Conservation (phyloP, 371 early-diverging fungal species). For the Rhizopus arrhizus region DNA sequence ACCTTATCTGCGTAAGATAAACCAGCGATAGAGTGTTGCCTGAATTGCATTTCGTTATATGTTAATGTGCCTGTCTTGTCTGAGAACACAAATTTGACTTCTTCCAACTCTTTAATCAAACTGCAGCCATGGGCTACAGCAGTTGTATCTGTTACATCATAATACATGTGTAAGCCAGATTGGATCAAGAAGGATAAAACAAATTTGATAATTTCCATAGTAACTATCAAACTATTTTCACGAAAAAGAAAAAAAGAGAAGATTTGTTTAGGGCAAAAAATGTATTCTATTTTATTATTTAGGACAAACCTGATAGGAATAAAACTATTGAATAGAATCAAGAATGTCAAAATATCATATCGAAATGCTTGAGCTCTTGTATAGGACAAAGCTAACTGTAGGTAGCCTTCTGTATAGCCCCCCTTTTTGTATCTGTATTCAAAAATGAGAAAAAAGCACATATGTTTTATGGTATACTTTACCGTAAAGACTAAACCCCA, state of each 20-base stretch:
- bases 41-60: slow-evolving; percentile 71
- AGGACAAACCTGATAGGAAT: slow-evolving; percentile 69
- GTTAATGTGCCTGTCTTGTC: slow-evolving; percentile 91
- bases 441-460: background rate
- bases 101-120: slow-evolving; percentile 86
- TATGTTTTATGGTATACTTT: slow-evolving; percentile 8
- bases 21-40: slow-evolving; percentile 67
- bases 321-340: slow-evolving; percentile 80
- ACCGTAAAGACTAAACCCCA: slow-evolving; percentile 61
- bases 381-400: slow-evolving; percentile 18
- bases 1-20: slow-evolving; percentile 40
- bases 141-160: slow-evolving; percentile 61
- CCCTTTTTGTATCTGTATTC: slow-evolving; percentile 41
- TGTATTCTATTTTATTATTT: no score
- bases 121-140: slow-evolving; percentile 76
- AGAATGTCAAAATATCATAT: slow-evolving; percentile 72
- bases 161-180: slow-evolving; percentile 68
- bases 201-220: slow-evolving; percentile 73
- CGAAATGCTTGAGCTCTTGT: slow-evolving; percentile 43
- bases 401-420: slow-evolving; percentile 49
- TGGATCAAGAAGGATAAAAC: slow-evolving; percentile 66
- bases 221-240: slow-evolving; percentile 66
- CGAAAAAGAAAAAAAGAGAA: background rate
- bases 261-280: no score
- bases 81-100: slow-evolving; percentile 92